Evolutionary conservation across 345 rosid genomes (phyloP).

Genomic region (Eucalyptus marginata): DNA sequence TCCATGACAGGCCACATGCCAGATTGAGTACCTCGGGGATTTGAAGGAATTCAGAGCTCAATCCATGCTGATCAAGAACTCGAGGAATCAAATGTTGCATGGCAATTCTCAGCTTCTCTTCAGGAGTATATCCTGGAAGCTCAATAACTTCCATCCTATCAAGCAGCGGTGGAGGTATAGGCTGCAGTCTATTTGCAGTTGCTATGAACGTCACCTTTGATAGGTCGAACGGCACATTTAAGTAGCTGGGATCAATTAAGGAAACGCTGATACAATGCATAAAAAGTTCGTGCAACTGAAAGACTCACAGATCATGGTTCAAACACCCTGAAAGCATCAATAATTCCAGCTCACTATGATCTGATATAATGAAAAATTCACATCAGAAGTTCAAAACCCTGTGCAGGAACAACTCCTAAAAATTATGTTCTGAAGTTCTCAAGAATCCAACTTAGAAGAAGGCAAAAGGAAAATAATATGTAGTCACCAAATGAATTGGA

Average conservation of each 20-base stretch:
- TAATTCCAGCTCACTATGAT: not conserved
- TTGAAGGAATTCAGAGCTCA: conserved; percentile 76
- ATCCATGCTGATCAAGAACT: conserved; percentile 92
- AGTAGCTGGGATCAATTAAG: conserved; percentile 72
- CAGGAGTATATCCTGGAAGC: conserved; percentile 93
- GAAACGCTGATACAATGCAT: conserved; percentile 2
- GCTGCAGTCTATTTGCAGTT: conserved; percentile 91
- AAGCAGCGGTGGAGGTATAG: conserved; percentile 89
- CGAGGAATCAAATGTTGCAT: conserved; percentile 91
- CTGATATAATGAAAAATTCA: not conserved
- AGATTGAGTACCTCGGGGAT: conserved; percentile 73
- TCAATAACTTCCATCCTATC: conserved; percentile 99
- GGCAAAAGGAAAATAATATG: not conserved
- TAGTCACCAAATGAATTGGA: not conserved
- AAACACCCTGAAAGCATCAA: not conserved
- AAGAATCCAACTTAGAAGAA: not conserved
- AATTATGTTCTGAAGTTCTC: not conserved
- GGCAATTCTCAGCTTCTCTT: conserved; percentile 92
- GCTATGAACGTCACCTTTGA: conserved; percentile 93
- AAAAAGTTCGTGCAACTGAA: not conserved
- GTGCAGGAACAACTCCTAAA: not conserved
- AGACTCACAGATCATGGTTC: not conserved
- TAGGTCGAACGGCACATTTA: conserved; percentile 96
- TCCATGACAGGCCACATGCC: not conserved
- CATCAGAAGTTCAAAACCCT: not conserved